Conservation (phyloP, 2,329 filamentous ascomycete genomes). For the Beauveria brongniartii region DNA sequence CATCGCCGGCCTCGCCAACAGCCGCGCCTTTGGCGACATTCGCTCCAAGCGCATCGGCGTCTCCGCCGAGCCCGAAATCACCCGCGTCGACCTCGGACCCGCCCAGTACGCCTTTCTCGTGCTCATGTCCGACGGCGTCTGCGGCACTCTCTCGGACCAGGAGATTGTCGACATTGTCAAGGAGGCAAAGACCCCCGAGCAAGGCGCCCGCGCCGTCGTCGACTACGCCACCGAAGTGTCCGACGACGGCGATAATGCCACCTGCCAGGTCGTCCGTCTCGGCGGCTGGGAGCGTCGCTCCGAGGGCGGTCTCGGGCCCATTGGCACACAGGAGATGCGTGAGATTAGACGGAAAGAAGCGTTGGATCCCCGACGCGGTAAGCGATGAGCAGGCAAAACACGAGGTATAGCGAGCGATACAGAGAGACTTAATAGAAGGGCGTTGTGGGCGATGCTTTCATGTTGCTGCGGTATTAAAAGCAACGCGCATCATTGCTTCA, state of each 20-base stretch:
- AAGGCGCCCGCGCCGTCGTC: slow-evolving; percentile 71
- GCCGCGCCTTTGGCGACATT: slow-evolving; percentile 89
- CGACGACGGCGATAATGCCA: slow-evolving; percentile 58
- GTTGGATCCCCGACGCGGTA: slow-evolving; percentile 56
- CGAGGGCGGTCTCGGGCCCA: slow-evolving; percentile 79
- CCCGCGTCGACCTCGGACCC: slow-evolving; percentile 67
- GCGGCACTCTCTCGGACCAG: slow-evolving; percentile 78
- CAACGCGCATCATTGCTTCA: neutral
- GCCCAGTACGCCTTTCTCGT: slow-evolving; percentile 87
- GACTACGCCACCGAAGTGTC: slow-evolving; percentile 83
- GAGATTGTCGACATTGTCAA: slow-evolving; percentile 96
- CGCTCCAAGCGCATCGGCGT: slow-evolving; percentile 86
- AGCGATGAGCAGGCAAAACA: neutral
- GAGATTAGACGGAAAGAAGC: slow-evolving; percentile 78
- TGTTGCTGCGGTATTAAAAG: neutral
- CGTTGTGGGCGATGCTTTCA: neutral
- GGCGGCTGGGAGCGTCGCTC: slow-evolving; percentile 64
- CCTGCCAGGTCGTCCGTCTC: slow-evolving; percentile 57
- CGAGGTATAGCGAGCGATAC: neutral
- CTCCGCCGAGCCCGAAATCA: slow-evolving; percentile 85
- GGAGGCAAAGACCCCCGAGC: slow-evolving; percentile 83
- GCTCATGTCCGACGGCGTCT: slow-evolving; percentile 82
- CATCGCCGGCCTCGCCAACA: slow-evolving; percentile 88
- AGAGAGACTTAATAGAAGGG: neutral
- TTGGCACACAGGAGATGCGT: slow-evolving; percentile 87